Conservation (phyloP, 2,329 filamentous ascomycete species). For the Coleophoma crateriformis region DNA sequence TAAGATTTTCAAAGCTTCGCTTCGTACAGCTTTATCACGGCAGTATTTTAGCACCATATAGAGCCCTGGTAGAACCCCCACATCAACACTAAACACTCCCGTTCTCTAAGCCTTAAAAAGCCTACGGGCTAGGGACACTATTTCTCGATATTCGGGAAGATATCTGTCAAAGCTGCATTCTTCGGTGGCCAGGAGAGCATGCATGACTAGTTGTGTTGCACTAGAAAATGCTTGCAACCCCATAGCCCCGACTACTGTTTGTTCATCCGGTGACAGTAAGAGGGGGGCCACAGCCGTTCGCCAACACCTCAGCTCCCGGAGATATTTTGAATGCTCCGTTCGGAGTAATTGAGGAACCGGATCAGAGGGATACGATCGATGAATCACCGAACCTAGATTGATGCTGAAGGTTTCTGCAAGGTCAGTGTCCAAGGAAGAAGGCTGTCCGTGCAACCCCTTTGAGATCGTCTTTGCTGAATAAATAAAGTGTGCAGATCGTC, state of each 20-base stretch:
- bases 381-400: too few species aligned
- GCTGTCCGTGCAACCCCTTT: too few species aligned
- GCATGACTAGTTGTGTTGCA: not conserved
- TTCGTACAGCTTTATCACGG: not conserved
- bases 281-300: too few species aligned
- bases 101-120: not conserved
- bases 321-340: too few species aligned
- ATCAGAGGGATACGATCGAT: too few species aligned
- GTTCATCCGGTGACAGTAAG: too few species aligned
- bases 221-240: not conserved
- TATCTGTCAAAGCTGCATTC: slow-evolving; percentile 8
- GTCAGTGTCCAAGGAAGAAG: too few species aligned
- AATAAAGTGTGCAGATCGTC: too few species aligned
- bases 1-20: not conserved
- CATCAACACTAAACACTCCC: slow-evolving; percentile 12
- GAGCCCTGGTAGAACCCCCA: not conserved
- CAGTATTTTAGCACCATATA: not conserved
- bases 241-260: not conserved
- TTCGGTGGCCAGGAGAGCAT: not conserved
- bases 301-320: too few species aligned
- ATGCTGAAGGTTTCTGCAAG: too few species aligned
- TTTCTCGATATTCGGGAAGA: slow-evolving; percentile 4
- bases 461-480: too few species aligned
- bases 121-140: not conserved
- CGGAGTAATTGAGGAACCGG: too few species aligned